Conservation (phyloP, 2,329 filamentous ascomycete species). For the Fusarium oligoseptatum region DNA sequence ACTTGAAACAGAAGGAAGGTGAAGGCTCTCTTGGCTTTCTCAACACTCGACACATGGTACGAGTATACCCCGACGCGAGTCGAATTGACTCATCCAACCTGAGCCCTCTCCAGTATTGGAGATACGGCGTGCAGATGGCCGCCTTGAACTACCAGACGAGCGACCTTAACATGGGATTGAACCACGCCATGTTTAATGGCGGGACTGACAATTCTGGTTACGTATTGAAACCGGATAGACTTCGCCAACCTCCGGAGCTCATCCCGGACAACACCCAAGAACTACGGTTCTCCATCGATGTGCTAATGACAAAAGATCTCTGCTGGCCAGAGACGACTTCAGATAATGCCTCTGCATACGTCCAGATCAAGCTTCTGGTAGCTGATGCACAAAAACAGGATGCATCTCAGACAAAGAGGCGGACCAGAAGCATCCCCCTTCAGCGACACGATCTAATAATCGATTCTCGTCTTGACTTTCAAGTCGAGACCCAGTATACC, state of each 20-base stretch:
- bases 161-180: conserved; percentile 13
- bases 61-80: conserved; percentile 28
- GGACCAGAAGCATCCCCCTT: neutral
- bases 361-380: conserved; percentile 10
- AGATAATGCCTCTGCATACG: fast-evolving
- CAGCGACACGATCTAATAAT: neutral
- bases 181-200: conserved; percentile 18
- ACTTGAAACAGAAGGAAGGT: neutral
- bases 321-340: neutral
- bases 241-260: neutral
- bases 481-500: neutral
- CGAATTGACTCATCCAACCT: conserved; percentile 33
- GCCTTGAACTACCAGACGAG: conserved; percentile 31
- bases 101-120: conserved; percentile 18
- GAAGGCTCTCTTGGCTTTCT: neutral
- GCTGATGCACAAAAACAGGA: neutral
- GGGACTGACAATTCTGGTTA: conserved; percentile 10
- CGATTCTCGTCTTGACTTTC: conserved; percentile 3
- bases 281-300: conserved; percentile 1
- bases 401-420: neutral
- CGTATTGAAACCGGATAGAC: neutral
- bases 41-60: conserved; percentile 6
- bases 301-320: neutral
- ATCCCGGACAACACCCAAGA: neutral
- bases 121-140: conserved; percentile 24